Conservation (phyloP, 2,329 filamentous ascomycete species). For the Aspergillus persii region DNA sequence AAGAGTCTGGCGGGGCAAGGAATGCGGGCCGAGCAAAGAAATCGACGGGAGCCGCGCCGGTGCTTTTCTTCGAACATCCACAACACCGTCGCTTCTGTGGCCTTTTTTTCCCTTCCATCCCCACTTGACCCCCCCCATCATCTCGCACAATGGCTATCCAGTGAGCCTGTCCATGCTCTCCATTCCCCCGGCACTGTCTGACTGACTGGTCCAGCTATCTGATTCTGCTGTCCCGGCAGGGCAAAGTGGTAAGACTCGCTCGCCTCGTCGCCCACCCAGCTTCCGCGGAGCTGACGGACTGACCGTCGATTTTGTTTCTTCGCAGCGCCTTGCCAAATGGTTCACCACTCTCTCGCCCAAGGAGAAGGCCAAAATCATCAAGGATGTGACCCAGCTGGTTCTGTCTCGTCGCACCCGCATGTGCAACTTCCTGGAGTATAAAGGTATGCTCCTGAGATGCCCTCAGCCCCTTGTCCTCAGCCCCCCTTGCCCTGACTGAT, state of each 20-base stretch:
- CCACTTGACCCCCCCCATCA: background rate
- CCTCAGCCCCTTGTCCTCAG: background rate
- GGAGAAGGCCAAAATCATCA: constrained; percentile 99
- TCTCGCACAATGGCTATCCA: constrained; percentile 33
- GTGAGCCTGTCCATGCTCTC: constrained; percentile 21
- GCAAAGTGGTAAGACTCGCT: constrained; percentile 80
- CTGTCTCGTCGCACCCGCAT: constrained; percentile 93
- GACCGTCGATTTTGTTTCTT: constrained; percentile 28
- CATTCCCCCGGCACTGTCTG: constrained; percentile 11
- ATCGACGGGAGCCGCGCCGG: constrained; percentile 12
- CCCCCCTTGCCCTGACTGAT: constrained; percentile 1
- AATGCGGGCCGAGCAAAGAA: constrained; percentile 20
- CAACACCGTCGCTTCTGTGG: constrained; percentile 13
- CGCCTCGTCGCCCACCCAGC: constrained; percentile 41
- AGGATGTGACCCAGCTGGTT: constrained; percentile 97
- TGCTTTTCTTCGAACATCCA: constrained; percentile 8
- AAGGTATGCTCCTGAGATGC: constrained; percentile 59
- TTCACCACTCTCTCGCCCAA: constrained; percentile 96
- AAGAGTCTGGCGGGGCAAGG: constrained; percentile 7
- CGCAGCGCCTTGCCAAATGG: constrained; percentile 96
- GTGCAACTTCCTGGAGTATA: constrained; percentile 99
- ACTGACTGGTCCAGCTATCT: constrained; percentile 68
- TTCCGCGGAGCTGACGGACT: constrained; percentile 21
- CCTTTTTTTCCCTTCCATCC: constrained; percentile 10
- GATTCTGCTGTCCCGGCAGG: constrained; percentile 94